Evolutionary conservation across 139 green algal genomes (phyloP).

Genomic region (Micractinium conductrix): DNA sequence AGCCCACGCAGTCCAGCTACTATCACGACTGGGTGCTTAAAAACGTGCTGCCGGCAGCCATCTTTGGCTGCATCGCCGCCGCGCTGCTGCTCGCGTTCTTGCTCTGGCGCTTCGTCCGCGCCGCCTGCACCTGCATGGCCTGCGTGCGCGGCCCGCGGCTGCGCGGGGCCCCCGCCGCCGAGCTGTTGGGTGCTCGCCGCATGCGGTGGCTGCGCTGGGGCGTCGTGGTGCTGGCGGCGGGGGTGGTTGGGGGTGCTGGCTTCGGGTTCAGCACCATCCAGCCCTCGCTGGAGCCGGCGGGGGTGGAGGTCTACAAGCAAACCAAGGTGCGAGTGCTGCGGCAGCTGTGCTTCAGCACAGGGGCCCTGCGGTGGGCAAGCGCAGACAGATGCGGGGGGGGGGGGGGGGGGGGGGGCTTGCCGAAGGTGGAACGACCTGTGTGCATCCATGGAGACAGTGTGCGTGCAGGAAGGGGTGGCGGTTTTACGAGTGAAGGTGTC

Average conservation of each 20-base stretch:
- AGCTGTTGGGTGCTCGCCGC: background rate
- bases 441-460: too few species aligned
- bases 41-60: constrained; percentile 2
- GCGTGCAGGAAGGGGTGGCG: too few species aligned
- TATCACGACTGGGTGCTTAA: background rate
- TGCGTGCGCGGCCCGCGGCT: constrained; percentile 12
- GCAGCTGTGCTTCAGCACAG: background rate
- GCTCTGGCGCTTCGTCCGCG: background rate
- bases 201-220: constrained; percentile 1
- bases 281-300: background rate
- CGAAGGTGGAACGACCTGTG: too few species aligned
- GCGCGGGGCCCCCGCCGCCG: background rate
- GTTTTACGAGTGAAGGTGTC: too few species aligned
- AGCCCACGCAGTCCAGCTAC: background rate
- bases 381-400: background rate
- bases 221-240: background rate
- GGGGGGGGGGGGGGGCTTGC: too few species aligned
- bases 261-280: constrained; percentile 16
- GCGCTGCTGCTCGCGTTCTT: background rate
- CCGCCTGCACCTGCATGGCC: background rate
- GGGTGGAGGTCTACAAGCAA: background rate
- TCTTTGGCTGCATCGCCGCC: constrained; percentile 11
- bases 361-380: background rate
- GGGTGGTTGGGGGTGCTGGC: background rate
- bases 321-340: background rate